Evolutionary conservation across 768 basidiomycete species (phyloP).

Genomic region (Podaxis sp.): DNA sequence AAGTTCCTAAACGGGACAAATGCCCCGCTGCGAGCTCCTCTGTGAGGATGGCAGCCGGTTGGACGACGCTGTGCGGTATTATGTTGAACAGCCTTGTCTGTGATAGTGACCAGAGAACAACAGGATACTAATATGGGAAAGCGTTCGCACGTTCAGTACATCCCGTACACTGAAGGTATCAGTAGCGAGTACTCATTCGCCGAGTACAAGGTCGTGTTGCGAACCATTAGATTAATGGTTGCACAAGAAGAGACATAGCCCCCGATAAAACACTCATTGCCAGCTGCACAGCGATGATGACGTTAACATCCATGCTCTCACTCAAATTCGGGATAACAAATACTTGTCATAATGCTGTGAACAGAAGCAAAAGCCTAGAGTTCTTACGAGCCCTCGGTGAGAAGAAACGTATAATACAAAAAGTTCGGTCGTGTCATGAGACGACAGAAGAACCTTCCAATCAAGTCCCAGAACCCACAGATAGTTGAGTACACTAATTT

Average conservation of each 20-base stretch:
- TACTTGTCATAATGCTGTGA: not conserved
- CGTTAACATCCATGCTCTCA: too few relatives aligned
- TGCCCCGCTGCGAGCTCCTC: not conserved
- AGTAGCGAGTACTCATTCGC: not conserved
- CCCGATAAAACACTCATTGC: too few relatives aligned
- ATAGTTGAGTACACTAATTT: not conserved
- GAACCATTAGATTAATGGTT: not conserved
- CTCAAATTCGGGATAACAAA: not conserved
- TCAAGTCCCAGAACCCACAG: too few relatives aligned
- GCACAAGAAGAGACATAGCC: not conserved
- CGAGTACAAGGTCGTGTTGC: not conserved
- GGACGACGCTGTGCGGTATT: not conserved
- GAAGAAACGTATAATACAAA: too few relatives aligned
- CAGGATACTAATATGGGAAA: not conserved
- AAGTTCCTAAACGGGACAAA: not conserved
- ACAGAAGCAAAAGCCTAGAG: not conserved
- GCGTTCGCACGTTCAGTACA: not conserved
- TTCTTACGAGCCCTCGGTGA: not conserved
- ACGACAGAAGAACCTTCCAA: not conserved
- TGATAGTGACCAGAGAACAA: not conserved
- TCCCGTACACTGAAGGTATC: not conserved
- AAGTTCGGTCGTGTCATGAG: not conserved
- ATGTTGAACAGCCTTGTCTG: not conserved
- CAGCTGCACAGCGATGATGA: too few relatives aligned
- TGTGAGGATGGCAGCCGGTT: not conserved